Conservation (phyloP, 208 protist species). For the Trypanosoma lewisi region DNA sequence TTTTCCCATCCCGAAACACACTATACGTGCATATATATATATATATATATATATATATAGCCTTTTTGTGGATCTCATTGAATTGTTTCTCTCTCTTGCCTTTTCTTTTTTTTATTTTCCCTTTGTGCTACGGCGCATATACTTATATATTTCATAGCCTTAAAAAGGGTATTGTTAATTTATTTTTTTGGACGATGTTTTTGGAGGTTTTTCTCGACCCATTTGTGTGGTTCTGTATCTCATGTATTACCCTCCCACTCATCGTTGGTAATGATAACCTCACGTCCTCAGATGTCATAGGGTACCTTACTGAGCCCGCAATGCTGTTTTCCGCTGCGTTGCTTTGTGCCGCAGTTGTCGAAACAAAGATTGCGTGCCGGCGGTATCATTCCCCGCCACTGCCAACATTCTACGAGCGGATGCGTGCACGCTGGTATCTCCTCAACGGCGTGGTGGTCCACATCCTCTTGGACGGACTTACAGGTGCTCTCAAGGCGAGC, state of each 20-base stretch:
- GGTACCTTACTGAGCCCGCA: constrained; percentile 55
- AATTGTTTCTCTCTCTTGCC: too few species aligned
- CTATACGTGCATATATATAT: too few species aligned
- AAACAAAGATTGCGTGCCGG: constrained; percentile 2
- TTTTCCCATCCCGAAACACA: too few species aligned
- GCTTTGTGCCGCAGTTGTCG: constrained; percentile 30
- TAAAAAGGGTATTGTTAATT: not conserved
- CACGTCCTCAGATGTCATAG: constrained; percentile 29
- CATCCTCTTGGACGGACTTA: constrained; percentile 68
- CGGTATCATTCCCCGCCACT: constrained; percentile 2
- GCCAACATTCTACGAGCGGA: constrained; percentile 41
- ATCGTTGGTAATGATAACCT: constrained; percentile 30
- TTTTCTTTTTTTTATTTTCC: not conserved
- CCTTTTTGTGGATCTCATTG: too few species aligned
- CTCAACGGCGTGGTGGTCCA: constrained; percentile 74
- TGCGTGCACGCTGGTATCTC: constrained; percentile 73
- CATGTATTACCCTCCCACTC: constrained; percentile 49
- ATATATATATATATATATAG: too few species aligned
- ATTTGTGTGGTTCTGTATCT: constrained; percentile 59
- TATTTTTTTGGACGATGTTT: not conserved
- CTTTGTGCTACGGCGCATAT: not conserved
- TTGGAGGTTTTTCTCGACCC: constrained; percentile 58
- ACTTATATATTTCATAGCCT: not conserved
- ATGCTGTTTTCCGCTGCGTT: constrained; percentile 29
- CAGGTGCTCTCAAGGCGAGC: constrained; percentile 67